phyloP scores from a whole-genome alignment of 805 yeast genomes.

The Yamadazyma phyllophila region DNA sequence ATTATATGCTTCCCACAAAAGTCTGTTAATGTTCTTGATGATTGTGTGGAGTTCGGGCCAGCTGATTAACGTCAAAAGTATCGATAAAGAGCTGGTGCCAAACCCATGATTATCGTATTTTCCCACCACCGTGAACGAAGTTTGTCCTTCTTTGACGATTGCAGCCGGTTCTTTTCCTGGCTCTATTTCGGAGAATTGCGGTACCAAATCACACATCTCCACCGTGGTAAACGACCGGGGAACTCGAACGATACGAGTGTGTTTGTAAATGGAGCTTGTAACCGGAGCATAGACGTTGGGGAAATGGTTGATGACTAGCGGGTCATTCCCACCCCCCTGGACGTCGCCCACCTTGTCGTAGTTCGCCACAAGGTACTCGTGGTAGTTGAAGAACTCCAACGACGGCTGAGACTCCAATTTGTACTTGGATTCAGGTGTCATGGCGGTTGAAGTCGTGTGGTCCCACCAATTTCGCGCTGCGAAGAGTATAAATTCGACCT shows the following conservation, averaged over 20 bases:
- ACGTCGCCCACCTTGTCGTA: slow-evolving; percentile 17
- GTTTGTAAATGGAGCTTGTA: slow-evolving; percentile 23
- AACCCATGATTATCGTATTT: slow-evolving; percentile 40
- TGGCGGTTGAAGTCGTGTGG: neutral
- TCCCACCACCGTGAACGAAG: slow-evolving; percentile 37
- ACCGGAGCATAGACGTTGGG: slow-evolving; percentile 52
- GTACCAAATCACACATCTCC: slow-evolving; percentile 38
- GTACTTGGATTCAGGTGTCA: slow-evolving; percentile 6
- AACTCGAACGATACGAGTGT: slow-evolving; percentile 61
- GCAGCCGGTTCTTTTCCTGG: slow-evolving; percentile 73
- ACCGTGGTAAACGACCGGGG: slow-evolving; percentile 48
- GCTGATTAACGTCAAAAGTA: slow-evolving; percentile 25
- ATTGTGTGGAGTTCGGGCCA: slow-evolving; percentile 41
- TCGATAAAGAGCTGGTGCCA: slow-evolving; percentile 55
- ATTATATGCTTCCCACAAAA: slow-evolving; percentile 38
- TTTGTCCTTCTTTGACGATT: slow-evolving; percentile 4
- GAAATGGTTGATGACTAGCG: slow-evolving; percentile 60
- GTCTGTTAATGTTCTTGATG: slow-evolving; percentile 43
- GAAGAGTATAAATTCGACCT: neutral
- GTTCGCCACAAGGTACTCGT: slow-evolving; percentile 49
- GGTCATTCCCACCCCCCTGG: slow-evolving; percentile 1
- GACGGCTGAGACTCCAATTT: neutral
- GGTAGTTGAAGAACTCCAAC: slow-evolving; percentile 59
- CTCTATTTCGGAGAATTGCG: slow-evolving; percentile 51
- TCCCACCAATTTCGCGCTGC: neutral